phyloP scores from a whole-genome alignment of 1,284 basidiomycete genomes.

The Microbotryum silenes-acaulis region DNA sequence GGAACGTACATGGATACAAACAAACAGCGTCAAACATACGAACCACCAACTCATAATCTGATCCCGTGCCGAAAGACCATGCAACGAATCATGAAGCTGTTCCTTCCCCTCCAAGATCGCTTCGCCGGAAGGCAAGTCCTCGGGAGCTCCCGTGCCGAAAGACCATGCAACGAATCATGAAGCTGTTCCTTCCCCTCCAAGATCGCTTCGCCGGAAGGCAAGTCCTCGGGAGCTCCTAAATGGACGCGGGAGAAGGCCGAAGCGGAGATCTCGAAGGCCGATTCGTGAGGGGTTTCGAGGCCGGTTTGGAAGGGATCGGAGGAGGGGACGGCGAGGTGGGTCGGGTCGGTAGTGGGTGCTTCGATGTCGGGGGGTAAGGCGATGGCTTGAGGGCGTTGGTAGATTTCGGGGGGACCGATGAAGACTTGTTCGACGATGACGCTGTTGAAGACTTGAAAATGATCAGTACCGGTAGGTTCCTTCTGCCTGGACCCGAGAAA shows the following conservation, averaged over 20 bases:
- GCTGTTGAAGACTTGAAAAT: conserved; percentile 17
- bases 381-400: conserved; percentile 20
- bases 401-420: conserved; percentile 31
- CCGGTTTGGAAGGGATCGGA: background rate
- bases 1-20: background rate
- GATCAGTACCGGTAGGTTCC: background rate
- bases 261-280: background rate
- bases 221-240: conserved; percentile 3
- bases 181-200: conserved; percentile 36
- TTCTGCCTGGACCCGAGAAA: background rate
- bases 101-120: conserved; percentile 34
- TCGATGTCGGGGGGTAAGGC: conserved; percentile 5
- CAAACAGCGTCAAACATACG: conserved; percentile 25
- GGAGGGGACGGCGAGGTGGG: background rate
- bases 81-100: conserved; percentile 39
- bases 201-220: conserved; percentile 23
- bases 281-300: conserved; percentile 3
- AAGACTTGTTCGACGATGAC: conserved; percentile 39
- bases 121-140: conserved; percentile 15
- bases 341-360: too few relatives aligned
- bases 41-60: conserved; percentile 43
- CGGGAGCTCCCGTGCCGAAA: conserved; percentile 32
- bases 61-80: conserved; percentile 34
- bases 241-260: conserved; percentile 24
- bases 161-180: conserved; percentile 40